Percentiles rank a stretch among this genome's conserved stretches.
Evolutionary conservation across 768 basidiomycete species (phyloP).

Genomic region (Crepidotus variabilis): DNA sequence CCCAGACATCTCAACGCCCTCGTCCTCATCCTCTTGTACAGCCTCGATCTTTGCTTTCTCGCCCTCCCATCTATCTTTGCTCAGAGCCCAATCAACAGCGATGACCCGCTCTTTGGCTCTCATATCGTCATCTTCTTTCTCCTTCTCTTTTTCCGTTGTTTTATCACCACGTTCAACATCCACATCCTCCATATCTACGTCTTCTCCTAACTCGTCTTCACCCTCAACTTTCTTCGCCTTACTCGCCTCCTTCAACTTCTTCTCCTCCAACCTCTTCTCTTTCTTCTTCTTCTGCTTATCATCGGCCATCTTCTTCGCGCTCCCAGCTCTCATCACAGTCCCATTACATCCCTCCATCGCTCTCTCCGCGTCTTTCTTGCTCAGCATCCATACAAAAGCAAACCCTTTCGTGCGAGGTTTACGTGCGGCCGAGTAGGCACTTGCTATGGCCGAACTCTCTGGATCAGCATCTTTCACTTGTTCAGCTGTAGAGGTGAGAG

Average conservation of each 20-base stretch:
- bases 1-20: conserved; percentile 50
- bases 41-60: conserved; percentile 55
- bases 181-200: conserved; percentile 26
- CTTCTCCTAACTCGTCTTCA: conserved; percentile 30
- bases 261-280: conserved; percentile 51
- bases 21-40: conserved; percentile 51
- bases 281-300: conserved; percentile 72
- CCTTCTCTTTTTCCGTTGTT: conserved; percentile 17
- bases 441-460: conserved; percentile 11
- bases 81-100: conserved; percentile 95
- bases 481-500: conserved; percentile 23
- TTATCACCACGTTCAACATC: conserved; percentile 28
- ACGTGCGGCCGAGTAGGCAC: conserved; percentile 13
- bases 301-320: conserved; percentile 49
- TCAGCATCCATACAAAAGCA: conserved; percentile 93
- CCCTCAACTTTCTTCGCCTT: conserved; percentile 28
- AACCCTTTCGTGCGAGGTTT: conserved; percentile 66
- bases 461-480: conserved; percentile 22
- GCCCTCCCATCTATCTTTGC: conserved; percentile 90
- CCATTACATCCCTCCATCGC: conserved; percentile 83
- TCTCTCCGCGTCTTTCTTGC: conserved; percentile 77
- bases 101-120: conserved; percentile 58
- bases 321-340: conserved; percentile 59
- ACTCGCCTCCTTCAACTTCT: conserved; percentile 35
- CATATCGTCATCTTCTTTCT: conserved; percentile 30